Conservation (phyloP, 1,284 basidiomycete species). For the Pseudozyma pruni region DNA sequence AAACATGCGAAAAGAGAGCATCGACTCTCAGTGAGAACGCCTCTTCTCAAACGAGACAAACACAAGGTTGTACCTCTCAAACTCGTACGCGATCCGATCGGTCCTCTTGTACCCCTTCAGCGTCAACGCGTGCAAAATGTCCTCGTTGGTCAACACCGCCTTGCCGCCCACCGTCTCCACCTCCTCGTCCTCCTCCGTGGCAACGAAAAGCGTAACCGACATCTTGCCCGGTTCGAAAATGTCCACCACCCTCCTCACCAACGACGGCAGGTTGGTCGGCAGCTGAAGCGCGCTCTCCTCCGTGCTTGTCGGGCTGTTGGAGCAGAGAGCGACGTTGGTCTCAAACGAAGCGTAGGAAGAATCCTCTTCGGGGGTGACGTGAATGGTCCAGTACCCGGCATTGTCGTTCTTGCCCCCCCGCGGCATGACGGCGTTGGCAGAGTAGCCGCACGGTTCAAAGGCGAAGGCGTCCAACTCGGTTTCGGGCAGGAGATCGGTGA, state of each 20-base stretch:
- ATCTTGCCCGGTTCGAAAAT: constrained; percentile 93
- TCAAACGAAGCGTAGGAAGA: constrained; percentile 99
- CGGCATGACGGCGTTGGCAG: constrained; percentile 82
- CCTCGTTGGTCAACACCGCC: constrained; percentile 50
- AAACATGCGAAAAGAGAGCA: no score
- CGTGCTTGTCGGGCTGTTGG: constrained; percentile 62
- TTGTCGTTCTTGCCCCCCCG: constrained; percentile 39
- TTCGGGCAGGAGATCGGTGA: constrained; percentile 82
- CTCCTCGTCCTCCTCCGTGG: constrained; percentile 70
- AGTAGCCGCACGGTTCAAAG: constrained; percentile 96
- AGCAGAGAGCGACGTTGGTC: constrained; percentile 87
- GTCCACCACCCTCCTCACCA: constrained; percentile 85
- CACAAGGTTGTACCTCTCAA: constrained; percentile 92
- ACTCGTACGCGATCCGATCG: constrained; percentile 98
- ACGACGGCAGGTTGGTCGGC: constrained; percentile 73
- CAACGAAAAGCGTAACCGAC: constrained; percentile 90
- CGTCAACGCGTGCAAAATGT: constrained; percentile 60
- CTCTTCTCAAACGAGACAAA: constrained; percentile 69
- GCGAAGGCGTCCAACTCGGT: constrained; percentile 92
- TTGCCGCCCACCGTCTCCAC: constrained; percentile 26
- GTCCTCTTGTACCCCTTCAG: constrained; percentile 73
- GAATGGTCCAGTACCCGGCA: constrained; percentile 87
- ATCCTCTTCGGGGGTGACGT: constrained; percentile 96
- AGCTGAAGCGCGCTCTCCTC: constrained; percentile 21
- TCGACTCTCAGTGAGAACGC: constrained; percentile 11